phyloP scores from a whole-genome alignment of 1,284 basidiomycete species.

The Xerocomus amazonicus region DNA sequence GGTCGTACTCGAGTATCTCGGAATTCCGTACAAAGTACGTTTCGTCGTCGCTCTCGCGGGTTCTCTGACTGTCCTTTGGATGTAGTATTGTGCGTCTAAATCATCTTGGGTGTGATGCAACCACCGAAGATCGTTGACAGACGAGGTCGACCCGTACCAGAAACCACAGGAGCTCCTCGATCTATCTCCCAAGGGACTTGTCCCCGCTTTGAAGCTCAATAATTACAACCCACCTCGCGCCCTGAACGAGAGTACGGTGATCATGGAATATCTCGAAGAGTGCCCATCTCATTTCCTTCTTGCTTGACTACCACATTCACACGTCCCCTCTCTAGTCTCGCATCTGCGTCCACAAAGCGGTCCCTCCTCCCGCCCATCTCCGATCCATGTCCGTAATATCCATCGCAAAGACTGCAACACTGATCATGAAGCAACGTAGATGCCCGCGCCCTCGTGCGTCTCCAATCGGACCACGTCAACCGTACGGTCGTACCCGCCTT shows the following conservation, averaged over 20 bases:
- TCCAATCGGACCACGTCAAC: conserved; percentile 68
- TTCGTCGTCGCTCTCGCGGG: too few species aligned
- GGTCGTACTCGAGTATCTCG: conserved; percentile 40
- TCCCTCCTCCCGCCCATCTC: conserved; percentile 55
- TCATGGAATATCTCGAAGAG: conserved; percentile 75
- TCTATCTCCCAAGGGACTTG: conserved; percentile 75
- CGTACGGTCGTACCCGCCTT: conserved; percentile 69
- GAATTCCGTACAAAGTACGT: conserved; percentile 35
- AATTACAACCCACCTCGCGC: conserved; percentile 49
- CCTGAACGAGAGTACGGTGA: conserved; percentile 68
- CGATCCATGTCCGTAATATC: conserved; percentile 52
- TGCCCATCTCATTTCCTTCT: conserved; percentile 20
- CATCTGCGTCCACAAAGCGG: conserved; percentile 40
- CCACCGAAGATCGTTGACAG: conserved; percentile 31
- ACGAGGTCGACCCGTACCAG: conserved; percentile 79
- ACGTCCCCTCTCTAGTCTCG: too few species aligned
- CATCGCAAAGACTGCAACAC: neutral
- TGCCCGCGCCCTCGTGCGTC: conserved; percentile 60
- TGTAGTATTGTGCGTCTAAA: conserved; percentile 37
- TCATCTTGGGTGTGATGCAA: neutral
- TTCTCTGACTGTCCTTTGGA: neutral
- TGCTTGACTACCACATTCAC: neutral
- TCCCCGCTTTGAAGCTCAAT: conserved; percentile 65
- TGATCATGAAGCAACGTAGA: conserved; percentile 34
- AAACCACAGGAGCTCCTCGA: conserved; percentile 77